phyloP scores from a whole-genome alignment of 2,329 filamentous ascomycete species.

The Penicillium sp. region DNA sequence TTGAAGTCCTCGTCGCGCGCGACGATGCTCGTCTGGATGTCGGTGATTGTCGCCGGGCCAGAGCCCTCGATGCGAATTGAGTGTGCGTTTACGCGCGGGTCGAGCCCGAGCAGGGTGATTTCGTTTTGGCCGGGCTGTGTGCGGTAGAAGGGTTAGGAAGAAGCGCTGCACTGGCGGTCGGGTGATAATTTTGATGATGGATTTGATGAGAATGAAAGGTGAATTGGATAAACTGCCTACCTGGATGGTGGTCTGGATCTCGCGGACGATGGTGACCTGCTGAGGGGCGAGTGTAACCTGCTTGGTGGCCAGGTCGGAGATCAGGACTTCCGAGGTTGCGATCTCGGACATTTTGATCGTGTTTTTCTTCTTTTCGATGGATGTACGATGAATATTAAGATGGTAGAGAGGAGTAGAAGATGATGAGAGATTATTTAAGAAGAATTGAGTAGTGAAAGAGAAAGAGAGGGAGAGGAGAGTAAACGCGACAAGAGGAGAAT shows the following conservation, averaged over 20 bases:
- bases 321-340: slow-evolving; percentile 43
- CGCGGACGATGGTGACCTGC: slow-evolving; percentile 64
- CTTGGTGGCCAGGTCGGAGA: slow-evolving; percentile 63
- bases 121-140: slow-evolving; percentile 61
- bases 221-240: slow-evolving; percentile 30
- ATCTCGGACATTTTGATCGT: slow-evolving; percentile 24
- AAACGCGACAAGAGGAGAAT: background rate
- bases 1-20: slow-evolving; percentile 61
- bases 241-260: slow-evolving; percentile 61
- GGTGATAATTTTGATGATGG: background rate
- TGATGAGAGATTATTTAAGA: background rate
- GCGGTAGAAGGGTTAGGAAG: background rate
- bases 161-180: slow-evolving; percentile 7
- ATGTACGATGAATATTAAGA: background rate
- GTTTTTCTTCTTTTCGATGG: background rate
- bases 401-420: background rate
- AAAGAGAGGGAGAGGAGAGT: background rate
- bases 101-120: slow-evolving; percentile 60
- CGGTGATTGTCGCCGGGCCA: slow-evolving; percentile 63
- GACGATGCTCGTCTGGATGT: slow-evolving; percentile 65
- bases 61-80: slow-evolving; percentile 66
- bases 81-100: slow-evolving; percentile 59
- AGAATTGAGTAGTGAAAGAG: background rate
- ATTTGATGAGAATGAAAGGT: background rate
- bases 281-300: slow-evolving; percentile 68